phyloP scores from a whole-genome alignment of 2,329 filamentous ascomycete genomes.

The Nemania bipapillata region DNA sequence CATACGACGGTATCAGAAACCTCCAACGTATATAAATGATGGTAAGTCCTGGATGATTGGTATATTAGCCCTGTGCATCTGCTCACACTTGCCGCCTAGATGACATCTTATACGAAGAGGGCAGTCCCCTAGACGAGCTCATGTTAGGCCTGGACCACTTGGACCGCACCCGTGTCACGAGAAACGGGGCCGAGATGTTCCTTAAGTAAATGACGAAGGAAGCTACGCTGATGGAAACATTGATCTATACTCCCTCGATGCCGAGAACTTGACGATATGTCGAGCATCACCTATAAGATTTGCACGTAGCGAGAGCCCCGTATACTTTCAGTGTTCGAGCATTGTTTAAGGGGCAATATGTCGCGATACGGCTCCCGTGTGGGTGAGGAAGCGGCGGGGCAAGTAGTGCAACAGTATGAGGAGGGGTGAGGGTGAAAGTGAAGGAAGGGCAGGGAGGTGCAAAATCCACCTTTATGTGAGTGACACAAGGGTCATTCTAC shows the following conservation, averaged over 20 bases:
- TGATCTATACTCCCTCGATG: constrained; percentile 27
- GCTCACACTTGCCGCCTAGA: constrained; percentile 57
- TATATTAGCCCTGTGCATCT: constrained; percentile 19
- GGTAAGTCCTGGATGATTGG: constrained; percentile 67
- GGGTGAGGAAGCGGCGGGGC: constrained; percentile 19
- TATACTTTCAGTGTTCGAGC: constrained; percentile 32
- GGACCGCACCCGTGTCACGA: constrained; percentile 67
- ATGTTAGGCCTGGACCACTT: constrained; percentile 73
- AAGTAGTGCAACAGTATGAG: constrained; percentile 15
- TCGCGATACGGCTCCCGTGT: constrained; percentile 6
- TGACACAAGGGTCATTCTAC: constrained; percentile 24
- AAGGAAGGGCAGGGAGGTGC: background rate
- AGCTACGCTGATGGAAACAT: constrained; percentile 9
- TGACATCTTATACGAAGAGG: constrained; percentile 65
- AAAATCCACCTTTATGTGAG: constrained; percentile 28
- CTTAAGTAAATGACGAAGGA: constrained; percentile 52
- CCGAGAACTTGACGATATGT: constrained; percentile 3
- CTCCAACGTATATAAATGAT: constrained; percentile 82
- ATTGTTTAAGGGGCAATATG: constrained; percentile 14
- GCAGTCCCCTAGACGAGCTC: constrained; percentile 63
- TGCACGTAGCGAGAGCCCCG: constrained; percentile 17
- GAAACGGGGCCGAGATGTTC: constrained; percentile 73
- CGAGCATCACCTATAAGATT: constrained; percentile 16
- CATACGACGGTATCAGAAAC: constrained; percentile 75
- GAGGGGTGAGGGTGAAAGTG: constrained; percentile 12